phyloP scores from a whole-genome alignment of 805 yeast species.

The Torulaspora maleeae region DNA sequence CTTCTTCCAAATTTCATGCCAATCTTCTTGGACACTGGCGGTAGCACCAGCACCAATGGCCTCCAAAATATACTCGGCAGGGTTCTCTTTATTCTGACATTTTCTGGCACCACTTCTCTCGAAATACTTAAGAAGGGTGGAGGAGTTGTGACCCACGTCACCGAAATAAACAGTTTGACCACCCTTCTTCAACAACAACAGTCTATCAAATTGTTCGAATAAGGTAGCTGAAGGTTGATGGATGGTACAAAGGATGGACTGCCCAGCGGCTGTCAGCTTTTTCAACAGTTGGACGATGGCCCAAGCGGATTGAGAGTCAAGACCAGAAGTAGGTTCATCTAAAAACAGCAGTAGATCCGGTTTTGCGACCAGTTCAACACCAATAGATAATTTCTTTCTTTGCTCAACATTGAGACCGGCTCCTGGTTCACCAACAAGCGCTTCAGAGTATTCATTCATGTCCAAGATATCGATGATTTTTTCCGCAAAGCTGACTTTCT shows the following conservation, averaged over 20 bases:
- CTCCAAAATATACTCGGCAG: constrained; percentile 44
- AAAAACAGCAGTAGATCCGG: constrained; percentile 44
- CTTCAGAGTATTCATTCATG: constrained; percentile 51
- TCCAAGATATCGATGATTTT: constrained; percentile 46
- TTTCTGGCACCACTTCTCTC: constrained; percentile 62
- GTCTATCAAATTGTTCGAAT: constrained; percentile 45
- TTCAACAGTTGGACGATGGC: constrained; percentile 45
- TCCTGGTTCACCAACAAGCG: constrained; percentile 45
- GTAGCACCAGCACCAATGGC: constrained; percentile 46
- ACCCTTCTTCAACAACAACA: constrained; percentile 46
- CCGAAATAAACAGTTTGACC: constrained; percentile 44
- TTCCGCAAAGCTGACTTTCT: constrained; percentile 46
- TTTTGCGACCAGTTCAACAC: constrained; percentile 45
- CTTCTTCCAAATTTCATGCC: constrained; percentile 56
- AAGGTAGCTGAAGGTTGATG: constrained; percentile 53
- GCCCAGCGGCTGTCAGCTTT: constrained; percentile 45
- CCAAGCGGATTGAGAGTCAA: constrained; percentile 51
- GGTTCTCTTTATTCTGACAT: constrained; percentile 43
- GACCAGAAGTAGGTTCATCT: constrained; percentile 53
- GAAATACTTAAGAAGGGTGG: constrained; percentile 52
- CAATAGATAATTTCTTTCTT: constrained; percentile 42
- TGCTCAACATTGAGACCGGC: constrained; percentile 43
- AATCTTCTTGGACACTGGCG: constrained; percentile 45
- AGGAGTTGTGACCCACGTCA: constrained; percentile 39
- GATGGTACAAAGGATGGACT: constrained; percentile 51